Percentiles rank a stretch among this genome's conserved stretches.
Conservation (phyloP, 345 rosid species). For the Psidium guajava region DNA sequence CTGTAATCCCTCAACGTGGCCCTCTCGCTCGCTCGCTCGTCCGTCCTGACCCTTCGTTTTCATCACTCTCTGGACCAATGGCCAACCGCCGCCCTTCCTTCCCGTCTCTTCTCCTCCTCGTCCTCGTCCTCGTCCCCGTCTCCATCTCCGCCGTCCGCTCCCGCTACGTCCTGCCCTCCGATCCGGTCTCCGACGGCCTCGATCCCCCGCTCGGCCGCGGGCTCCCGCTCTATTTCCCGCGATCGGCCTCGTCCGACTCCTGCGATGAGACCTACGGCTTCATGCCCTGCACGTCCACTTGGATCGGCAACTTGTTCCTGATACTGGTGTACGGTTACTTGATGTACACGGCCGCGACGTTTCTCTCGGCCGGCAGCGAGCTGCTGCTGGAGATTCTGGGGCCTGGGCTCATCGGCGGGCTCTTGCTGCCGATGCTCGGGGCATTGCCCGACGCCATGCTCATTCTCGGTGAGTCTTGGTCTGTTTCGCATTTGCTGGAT, state of each 20-base stretch:
- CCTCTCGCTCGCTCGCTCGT: neutral
- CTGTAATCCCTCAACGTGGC: neutral
- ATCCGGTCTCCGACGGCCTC: constrained; percentile 21
- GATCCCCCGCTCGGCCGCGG: neutral
- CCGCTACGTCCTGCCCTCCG: constrained; percentile 6
- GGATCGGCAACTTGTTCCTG: constrained; percentile 28
- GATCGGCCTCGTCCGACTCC: constrained; percentile 1
- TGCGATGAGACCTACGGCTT: constrained; percentile 46
- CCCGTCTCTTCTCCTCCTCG: neutral
- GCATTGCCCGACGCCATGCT: constrained; percentile 48
- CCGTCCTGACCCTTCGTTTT: neutral
- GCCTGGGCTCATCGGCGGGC: constrained; percentile 36
- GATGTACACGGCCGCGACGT: constrained; percentile 34
- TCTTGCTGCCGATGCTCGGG: constrained; percentile 34
- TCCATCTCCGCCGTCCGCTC: constrained; percentile 9
- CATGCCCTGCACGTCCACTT: constrained; percentile 31
- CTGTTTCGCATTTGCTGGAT: neutral
- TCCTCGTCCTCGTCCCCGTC: constrained; percentile 5
- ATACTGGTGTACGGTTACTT: constrained; percentile 32
- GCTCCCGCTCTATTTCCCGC: neutral
- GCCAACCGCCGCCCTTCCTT: neutral
- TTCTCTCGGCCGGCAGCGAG: constrained; percentile 35
- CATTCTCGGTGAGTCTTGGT: constrained; percentile 17
- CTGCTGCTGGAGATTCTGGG: constrained; percentile 35
- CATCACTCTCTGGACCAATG: neutral